These are phyloP conservation scores for Cladosporium sp. DNA, from an alignment of 2,329 filamentous ascomycete species.

Conservation along the genomic window DNA sequence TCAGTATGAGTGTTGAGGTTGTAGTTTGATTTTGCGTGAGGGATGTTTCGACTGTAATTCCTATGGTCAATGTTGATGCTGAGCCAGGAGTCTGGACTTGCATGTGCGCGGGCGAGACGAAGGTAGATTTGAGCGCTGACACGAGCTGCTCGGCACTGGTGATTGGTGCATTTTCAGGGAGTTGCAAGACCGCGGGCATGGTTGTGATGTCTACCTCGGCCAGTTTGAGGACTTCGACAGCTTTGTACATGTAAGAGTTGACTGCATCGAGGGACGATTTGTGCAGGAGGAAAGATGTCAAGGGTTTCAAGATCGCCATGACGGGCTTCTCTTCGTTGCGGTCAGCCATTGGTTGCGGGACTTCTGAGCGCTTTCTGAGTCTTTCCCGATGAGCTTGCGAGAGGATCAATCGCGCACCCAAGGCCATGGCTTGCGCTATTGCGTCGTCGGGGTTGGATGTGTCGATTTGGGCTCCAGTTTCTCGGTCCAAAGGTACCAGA, in stretches of 20 bases:
- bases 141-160: constrained; percentile 16
- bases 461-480: constrained; percentile 11
- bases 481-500: constrained; percentile 51
- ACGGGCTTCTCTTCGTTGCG: constrained; percentile 47
- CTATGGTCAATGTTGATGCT: not conserved
- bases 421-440: constrained; percentile 61
- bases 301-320: constrained; percentile 55
- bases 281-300: constrained; percentile 53
- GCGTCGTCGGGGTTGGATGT: constrained; percentile 30
- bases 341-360: constrained; percentile 53
- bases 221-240: constrained; percentile 12
- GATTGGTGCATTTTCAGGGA: constrained; percentile 6
- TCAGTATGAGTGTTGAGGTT: constrained; percentile 20
- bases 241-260: constrained; percentile 29
- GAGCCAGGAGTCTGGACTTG: not conserved
- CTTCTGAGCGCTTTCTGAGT: constrained; percentile 61
- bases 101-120: not conserved
- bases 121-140: constrained; percentile 8
- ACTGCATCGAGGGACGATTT: constrained; percentile 33
- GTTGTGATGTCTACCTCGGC: constrained; percentile 19
- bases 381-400: constrained; percentile 74
- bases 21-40: constrained; percentile 20
- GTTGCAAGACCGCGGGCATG: constrained; percentile 15
- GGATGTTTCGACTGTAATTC: constrained; percentile 25
- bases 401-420: constrained; percentile 70